These are phyloP conservation scores for Hemileia vastatrix DNA, from an alignment of 1,284 basidiomycete genomes.

Conservation along the genomic window DNA sequence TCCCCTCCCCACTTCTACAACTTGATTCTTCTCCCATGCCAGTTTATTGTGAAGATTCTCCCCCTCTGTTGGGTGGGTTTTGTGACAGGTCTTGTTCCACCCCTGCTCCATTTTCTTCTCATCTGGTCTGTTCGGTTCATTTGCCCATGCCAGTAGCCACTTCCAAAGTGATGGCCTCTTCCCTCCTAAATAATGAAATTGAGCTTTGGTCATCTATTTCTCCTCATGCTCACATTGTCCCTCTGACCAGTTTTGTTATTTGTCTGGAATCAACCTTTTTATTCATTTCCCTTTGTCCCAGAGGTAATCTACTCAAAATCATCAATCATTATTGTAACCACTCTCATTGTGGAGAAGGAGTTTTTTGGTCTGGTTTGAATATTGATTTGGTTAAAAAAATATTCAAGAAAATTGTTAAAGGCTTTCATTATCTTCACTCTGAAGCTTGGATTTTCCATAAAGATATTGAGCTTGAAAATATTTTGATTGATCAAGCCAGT, in stretches of 20 bases:
- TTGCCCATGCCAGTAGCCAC: conserved; percentile 47
- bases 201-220: conserved; percentile 65
- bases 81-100: conserved; percentile 18
- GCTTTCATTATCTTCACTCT: conserved; percentile 75
- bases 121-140: conserved; percentile 50
- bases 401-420: conserved; percentile 80
- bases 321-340: too few species aligned
- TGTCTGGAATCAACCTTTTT: conserved; percentile 66
- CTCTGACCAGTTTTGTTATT: conserved; percentile 62
- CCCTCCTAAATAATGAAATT: conserved; percentile 62
- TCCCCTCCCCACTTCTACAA: neutral
- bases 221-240: conserved; percentile 60
- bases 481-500: conserved; percentile 72
- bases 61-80: conserved; percentile 21
- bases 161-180: conserved; percentile 48
- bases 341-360: neutral
- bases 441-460: conserved; percentile 69
- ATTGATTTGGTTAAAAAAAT: conserved; percentile 60
- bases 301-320: conserved; percentile 75
- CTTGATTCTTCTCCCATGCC: neutral
- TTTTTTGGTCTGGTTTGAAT: conserved; percentile 20
- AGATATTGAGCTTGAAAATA: conserved; percentile 94
- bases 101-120: conserved; percentile 32
- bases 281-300: conserved; percentile 70
- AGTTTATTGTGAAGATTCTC: too few species aligned